phyloP scores from a whole-genome alignment of 2,329 filamentous ascomycete species.

The Didymella keratinophila region DNA sequence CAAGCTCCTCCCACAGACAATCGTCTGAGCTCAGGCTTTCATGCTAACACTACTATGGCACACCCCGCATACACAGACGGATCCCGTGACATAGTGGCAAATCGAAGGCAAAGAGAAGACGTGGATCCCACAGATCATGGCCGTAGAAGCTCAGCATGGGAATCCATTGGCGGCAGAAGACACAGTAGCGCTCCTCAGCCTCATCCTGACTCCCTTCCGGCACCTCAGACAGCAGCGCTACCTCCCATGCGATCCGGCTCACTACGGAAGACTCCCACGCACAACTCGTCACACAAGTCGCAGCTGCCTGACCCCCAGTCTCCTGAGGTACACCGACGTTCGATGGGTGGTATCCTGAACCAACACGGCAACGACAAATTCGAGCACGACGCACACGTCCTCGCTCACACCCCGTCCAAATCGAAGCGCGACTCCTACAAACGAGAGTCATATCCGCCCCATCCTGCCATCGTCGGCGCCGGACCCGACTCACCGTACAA shows the following conservation, averaged over 20 bases:
- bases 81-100: constrained; percentile 21
- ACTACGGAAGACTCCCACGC: constrained; percentile 35
- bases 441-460: constrained; percentile 46
- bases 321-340: constrained; percentile 36
- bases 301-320: constrained; percentile 37
- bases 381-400: constrained; percentile 43
- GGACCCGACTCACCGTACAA: constrained; percentile 46
- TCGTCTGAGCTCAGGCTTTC: constrained; percentile 35
- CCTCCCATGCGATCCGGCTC: constrained; percentile 36
- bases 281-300: constrained; percentile 48
- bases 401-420: constrained; percentile 34
- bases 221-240: constrained; percentile 22
- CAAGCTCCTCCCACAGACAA: constrained; percentile 27
- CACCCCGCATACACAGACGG: constrained; percentile 19
- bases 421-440: constrained; percentile 26
- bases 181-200: constrained; percentile 42
- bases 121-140: constrained; percentile 13
- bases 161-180: constrained; percentile 31
- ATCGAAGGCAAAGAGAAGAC: constrained; percentile 37
- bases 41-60: constrained; percentile 34
- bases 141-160: constrained; percentile 33
- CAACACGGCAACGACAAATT: constrained; percentile 39
- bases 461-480: constrained; percentile 48
- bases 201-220: constrained; percentile 22
- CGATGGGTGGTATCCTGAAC: constrained; percentile 47